Conservation (phyloP, 192 early-diverging fungal species). For the Radiomyces spectabilis region DNA sequence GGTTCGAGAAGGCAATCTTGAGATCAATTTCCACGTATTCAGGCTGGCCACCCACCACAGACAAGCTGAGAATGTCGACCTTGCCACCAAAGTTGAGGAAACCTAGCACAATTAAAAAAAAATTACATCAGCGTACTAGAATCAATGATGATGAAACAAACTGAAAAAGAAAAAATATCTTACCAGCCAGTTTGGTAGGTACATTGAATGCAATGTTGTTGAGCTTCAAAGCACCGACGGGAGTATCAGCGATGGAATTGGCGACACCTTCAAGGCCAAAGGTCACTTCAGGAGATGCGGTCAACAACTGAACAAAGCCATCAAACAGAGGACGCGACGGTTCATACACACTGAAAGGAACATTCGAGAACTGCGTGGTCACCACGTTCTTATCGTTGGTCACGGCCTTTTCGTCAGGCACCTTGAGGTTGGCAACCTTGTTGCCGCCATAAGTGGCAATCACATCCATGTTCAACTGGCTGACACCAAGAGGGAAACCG, state of each 20-base stretch:
- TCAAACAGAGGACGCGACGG: constrained; percentile 14
- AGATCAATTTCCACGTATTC: constrained; percentile 37
- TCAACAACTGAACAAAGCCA: constrained; percentile 20
- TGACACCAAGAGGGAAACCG: constrained; percentile 33
- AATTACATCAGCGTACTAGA: not conserved
- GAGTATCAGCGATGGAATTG: constrained; percentile 20
- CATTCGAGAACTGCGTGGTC: constrained; percentile 14
- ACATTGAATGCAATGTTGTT: constrained; percentile 32
- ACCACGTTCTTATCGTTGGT: constrained; percentile 14
- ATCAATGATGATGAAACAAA: not conserved
- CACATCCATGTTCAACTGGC: constrained; percentile 38
- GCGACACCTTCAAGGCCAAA: constrained; percentile 19
- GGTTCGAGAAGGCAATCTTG: constrained; percentile 33
- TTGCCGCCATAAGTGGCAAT: constrained; percentile 1
- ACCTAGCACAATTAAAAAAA: not conserved
- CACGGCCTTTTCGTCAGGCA: constrained; percentile 15
- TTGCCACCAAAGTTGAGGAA: constrained; percentile 26
- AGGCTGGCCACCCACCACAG: constrained; percentile 20
- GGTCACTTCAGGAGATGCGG: constrained; percentile 1
- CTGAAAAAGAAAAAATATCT: not conserved
- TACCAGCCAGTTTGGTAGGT: constrained; percentile 20
- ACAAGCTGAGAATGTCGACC: constrained; percentile 3
- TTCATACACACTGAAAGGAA: constrained; percentile 25
- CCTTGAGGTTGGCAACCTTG: constrained; percentile 14
- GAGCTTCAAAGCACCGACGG: constrained; percentile 31